These are phyloP conservation scores for Saksenaea oblongispora DNA, from an alignment of 371 early-diverging fungal species.

Conservation along the genomic window DNA sequence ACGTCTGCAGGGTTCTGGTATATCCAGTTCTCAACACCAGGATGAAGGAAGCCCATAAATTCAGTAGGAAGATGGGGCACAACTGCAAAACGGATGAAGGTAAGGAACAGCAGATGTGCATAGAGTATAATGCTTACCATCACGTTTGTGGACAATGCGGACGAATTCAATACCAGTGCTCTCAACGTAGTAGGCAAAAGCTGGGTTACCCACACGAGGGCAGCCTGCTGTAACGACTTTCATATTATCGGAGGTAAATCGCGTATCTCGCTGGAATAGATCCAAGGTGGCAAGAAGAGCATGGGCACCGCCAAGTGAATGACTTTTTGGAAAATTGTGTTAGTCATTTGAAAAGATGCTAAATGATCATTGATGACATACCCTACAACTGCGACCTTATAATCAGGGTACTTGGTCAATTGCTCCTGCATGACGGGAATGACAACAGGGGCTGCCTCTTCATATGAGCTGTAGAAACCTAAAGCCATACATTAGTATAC, in stretches of 20 bases:
- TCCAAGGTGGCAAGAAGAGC: constrained; percentile 13
- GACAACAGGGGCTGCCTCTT: constrained; percentile 10
- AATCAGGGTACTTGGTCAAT: constrained; percentile 9
- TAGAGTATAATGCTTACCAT: constrained; percentile 4
- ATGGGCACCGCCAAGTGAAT: constrained; percentile 15
- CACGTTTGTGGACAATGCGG: constrained; percentile 20
- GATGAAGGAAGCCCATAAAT: constrained; percentile 21
- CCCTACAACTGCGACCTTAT: constrained; percentile 11
- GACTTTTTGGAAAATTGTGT: background rate
- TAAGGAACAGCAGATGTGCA: no score
- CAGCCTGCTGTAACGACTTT: constrained; percentile 15
- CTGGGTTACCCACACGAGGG: constrained; percentile 20
- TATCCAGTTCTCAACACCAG: constrained; percentile 26
- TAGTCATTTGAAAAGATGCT: background rate
- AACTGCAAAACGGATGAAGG: background rate
- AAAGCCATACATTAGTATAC: background rate
- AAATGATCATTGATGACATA: background rate
- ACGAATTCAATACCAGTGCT: constrained; percentile 16
- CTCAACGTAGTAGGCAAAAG: constrained; percentile 25
- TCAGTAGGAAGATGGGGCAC: constrained; percentile 24
- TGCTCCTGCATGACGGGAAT: constrained; percentile 6
- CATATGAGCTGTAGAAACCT: constrained; percentile 17
- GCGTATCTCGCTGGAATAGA: constrained; percentile 13
- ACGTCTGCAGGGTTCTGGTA: background rate
- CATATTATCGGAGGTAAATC: constrained; percentile 9